Evolutionary conservation across 2,329 filamentous ascomycete genomes (phyloP).

Genomic region (Venturia effusa): DNA sequence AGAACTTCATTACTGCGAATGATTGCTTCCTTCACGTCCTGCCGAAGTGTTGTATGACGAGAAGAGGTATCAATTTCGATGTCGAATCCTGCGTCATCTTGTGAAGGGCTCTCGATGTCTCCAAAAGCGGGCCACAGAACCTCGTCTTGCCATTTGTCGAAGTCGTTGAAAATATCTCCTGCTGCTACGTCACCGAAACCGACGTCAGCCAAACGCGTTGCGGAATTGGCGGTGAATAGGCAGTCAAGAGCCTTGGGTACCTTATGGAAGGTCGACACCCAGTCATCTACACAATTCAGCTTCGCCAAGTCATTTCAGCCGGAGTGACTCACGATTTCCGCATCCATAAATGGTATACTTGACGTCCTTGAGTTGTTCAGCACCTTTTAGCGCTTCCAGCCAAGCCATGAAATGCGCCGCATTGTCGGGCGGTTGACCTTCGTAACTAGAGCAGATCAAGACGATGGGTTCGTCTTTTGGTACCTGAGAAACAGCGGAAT

Average conservation of each 20-base stretch:
- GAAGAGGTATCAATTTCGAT: conserved; percentile 1
- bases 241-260: conserved; percentile 28
- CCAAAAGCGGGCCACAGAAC: conserved; percentile 22
- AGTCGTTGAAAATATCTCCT: conserved; percentile 30
- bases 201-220: conserved; percentile 21
- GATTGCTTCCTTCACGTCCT: conserved; percentile 2
- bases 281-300: conserved; percentile 19
- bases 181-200: conserved; percentile 26
- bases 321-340: conserved; percentile 21
- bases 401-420: conserved; percentile 31
- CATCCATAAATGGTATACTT: conserved; percentile 32
- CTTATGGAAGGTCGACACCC: conserved; percentile 31
- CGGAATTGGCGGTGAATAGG: conserved; percentile 22
- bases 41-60: neutral
- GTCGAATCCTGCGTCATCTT: neutral
- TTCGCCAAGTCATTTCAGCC: neutral
- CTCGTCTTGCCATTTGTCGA: conserved; percentile 30
- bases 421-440: conserved; percentile 33
- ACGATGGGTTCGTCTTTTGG: conserved; percentile 26
- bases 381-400: conserved; percentile 21
- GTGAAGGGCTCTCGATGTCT: neutral
- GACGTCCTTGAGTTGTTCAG: conserved; percentile 21
- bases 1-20: conserved; percentile 23
- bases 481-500: conserved; percentile 23
- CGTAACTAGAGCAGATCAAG: conserved; percentile 31